Conservation (phyloP, 768 basidiomycete species). For the Tricholoma furcatifolium region DNA sequence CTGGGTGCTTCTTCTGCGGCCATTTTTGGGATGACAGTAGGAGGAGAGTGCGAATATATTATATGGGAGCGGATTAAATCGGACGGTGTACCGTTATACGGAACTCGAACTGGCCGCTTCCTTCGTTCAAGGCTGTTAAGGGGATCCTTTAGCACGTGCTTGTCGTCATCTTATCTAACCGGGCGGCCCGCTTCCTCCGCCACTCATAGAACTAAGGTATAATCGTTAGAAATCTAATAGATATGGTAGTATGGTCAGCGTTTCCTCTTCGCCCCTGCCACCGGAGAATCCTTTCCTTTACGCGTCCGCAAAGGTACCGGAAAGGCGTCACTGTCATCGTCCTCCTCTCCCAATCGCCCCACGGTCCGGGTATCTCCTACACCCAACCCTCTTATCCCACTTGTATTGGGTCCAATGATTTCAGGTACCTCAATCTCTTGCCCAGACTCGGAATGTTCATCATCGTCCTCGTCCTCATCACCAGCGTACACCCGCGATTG, state of each 20-base stretch:
- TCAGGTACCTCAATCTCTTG: constrained; percentile 49
- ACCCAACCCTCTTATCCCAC: constrained; percentile 53
- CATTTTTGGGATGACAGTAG: constrained; percentile 31
- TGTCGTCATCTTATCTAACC: constrained; percentile 13
- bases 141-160: constrained; percentile 20
- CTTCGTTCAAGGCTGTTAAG: constrained; percentile 9
- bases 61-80: constrained; percentile 19
- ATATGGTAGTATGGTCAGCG: constrained; percentile 39
- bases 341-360: constrained; percentile 41
- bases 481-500: constrained; percentile 55
- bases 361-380: constrained; percentile 23
- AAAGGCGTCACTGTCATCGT: constrained; percentile 74
- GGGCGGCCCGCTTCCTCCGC: constrained; percentile 8
- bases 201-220: neutral
- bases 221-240: constrained; percentile 1
- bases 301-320: constrained; percentile 70
- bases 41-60: constrained; percentile 12
- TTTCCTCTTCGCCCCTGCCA: constrained; percentile 62
- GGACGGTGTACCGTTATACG: constrained; percentile 16
- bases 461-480: constrained; percentile 51
- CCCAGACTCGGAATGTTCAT: constrained; percentile 48
- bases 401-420: constrained; percentile 58
- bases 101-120: constrained; percentile 16
- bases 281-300: constrained; percentile 54
- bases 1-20: constrained; percentile 66